Evolutionary conservation across 768 basidiomycete species (phyloP), one percentile per base, ranked within the genome.

Genomic region (Termitomyces titanicus): DNA sequence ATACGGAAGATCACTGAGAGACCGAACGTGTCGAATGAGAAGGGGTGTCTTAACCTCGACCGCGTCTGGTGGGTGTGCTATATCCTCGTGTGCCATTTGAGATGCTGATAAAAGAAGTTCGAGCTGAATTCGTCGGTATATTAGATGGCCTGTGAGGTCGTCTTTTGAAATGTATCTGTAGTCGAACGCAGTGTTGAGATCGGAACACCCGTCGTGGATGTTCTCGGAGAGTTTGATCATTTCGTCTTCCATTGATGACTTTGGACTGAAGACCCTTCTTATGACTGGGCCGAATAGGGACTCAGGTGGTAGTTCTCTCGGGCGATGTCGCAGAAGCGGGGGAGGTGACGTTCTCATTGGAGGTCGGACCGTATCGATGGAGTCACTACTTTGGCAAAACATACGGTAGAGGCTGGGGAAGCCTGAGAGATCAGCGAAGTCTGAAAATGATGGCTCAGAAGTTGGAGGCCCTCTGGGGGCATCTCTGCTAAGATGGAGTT

Each of bases 161-260:
- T 35, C 31, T 25, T 18, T 35, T 2, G 43, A 44, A 13, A 53
- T 53, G n/a, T 44, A 33, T n/a, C 22, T 53, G 52, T 53, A 53
- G 25, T 53, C 52, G 35, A 35, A 53, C n/a, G 24, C 33, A 18
- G 33, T 22, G 18, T 53, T 46, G 24, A 53, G 34, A 25, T 53
- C 52, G 25, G 34, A 5, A 18, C 33, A 45, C 7, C 43, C 52
- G 27, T 53, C 52, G 44, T 53, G 52, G 20, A 53, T 44, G 12
- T 27, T 18, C 5, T 5, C 10, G 2, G 52, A 53, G 25, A 45
- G 27, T 42, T 34, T 17, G 11, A 52, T 37, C n/a, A 49, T 25
- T 22, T 7, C 15, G n/a, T 37, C 35, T 7, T 49, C 35, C 7
- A 7, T n/a, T 27, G 48, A 12, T 34, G 34, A 35, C n/a, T 20